phyloP scores from a whole-genome alignment of 352 stramenopile genomes.

The Ophiocytium majus region DNA sequence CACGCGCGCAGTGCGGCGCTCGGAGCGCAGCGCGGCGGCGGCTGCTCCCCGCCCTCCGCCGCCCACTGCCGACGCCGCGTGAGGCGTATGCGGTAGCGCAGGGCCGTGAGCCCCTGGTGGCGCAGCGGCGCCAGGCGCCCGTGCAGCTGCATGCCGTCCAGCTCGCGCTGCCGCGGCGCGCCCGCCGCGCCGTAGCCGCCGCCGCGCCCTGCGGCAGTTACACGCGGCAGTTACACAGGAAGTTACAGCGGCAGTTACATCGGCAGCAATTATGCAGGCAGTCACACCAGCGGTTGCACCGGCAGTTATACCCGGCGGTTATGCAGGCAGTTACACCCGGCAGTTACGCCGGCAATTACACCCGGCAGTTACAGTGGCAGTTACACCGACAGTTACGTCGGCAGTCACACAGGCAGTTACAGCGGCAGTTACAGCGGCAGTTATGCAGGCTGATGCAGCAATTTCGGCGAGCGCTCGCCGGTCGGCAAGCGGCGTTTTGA shows the following conservation, averaged over 20 bases:
- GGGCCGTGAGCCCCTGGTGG: neutral
- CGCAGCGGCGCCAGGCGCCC: neutral
- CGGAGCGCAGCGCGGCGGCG: no score
- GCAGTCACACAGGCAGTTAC: no score
- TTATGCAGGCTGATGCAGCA: no score
- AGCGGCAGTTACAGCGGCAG: no score
- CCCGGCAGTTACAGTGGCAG: no score
- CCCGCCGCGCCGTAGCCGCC: no score
- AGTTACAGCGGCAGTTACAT: no score
- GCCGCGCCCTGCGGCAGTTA: neutral
- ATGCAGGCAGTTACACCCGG: neutral
- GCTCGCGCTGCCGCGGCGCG: neutral
- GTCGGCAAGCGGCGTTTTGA: no score
- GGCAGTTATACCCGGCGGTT: neutral
- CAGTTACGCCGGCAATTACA: no score
- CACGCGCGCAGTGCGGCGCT: neutral
- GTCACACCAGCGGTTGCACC: neutral
- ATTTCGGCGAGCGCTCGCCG: no score
- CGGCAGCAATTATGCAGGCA: neutral
- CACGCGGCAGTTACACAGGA: no score
- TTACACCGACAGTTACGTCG: no score
- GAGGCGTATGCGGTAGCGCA: slow-evolving; percentile 2
- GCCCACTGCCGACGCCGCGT: neutral
- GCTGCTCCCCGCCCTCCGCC: neutral
- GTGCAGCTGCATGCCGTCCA: slow-evolving; percentile 8